Evolutionary conservation across 192 early-diverging fungal species (phyloP).

Genomic region (Martensiomyces pterosporus): DNA sequence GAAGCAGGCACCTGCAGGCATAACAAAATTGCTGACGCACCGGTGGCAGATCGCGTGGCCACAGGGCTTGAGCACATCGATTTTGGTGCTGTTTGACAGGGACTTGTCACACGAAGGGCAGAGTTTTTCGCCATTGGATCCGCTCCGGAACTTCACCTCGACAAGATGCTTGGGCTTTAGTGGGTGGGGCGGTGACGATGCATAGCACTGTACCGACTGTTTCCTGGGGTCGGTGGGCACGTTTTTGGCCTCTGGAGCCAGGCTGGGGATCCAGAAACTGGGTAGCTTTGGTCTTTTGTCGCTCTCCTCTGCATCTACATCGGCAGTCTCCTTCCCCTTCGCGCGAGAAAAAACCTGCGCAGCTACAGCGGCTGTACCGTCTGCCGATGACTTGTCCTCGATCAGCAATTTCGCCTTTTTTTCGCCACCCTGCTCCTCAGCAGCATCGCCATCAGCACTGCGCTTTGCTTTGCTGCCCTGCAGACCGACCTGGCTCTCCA

Average conservation of each 20-base stretch:
- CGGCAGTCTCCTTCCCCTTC: neutral
- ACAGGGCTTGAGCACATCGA: constrained; percentile 29
- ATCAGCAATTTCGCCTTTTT: constrained; percentile 20
- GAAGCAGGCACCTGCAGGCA: constrained; percentile 18
- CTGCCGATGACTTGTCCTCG: constrained; percentile 5
- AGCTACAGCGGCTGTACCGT: too few species aligned
- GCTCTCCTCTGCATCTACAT: neutral
- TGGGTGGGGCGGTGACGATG: constrained; percentile 9
- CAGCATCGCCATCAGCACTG: neutral
- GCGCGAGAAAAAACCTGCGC: neutral
- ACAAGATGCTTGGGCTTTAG: constrained; percentile 34
- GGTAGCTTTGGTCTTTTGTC: neutral
- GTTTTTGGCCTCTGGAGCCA: constrained; percentile 19
- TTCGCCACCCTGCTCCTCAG: constrained; percentile 8
- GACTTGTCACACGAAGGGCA: constrained; percentile 44
- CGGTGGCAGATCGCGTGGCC: constrained; percentile 44
- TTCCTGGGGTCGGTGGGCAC: constrained; percentile 8
- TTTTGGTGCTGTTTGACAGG: constrained; percentile 30
- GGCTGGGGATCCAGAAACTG: constrained; percentile 44
- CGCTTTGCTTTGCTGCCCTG: too few species aligned
- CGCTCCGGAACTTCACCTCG: constrained; percentile 15
- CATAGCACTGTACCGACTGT: constrained; percentile 19
- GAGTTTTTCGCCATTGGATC: constrained; percentile 21
- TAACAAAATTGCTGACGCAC: constrained; percentile 42
- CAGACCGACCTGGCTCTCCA: constrained; percentile 23